Evolutionary conservation across 202 grass and related monocot genomes (phyloP), one percentile per base, ranked within the genome.

Genomic region (Schoenoplectus triqueter): DNA sequence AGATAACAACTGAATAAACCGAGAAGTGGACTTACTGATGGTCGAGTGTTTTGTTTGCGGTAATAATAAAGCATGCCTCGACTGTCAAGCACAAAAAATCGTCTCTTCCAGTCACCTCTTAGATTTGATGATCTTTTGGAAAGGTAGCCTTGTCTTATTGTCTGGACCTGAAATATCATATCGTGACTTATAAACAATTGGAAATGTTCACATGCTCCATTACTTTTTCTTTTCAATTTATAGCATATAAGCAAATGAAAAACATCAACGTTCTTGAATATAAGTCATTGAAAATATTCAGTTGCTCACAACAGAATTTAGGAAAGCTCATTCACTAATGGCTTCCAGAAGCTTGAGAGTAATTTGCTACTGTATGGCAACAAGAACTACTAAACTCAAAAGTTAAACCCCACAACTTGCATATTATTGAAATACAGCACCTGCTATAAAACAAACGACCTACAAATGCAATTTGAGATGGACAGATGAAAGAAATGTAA

Each of bases 91-190:
- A 96, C 96, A 94, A 99, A 99, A 88, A 99, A 99, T 72, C 93
- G 95, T 84, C 93, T 95, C 88, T 99, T 99, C 93, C 96, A 99
- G 65, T 99, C 96, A 85, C 93, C 96, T 90, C 96, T 95, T 86
- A 96, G 86, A 80, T 99, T 99, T 41, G 96, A 99, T 86, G 96
- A 99, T 78, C 93, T 85, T 78, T 99, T 99, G 40, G 96, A 99
- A 74, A 99, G 96, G 85, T 99, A 99, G 13, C 93, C 93, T 88
- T 99, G 97, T 1, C 97, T 89, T 90, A 99, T 99, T 64, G 97
- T 99, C 88, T 99, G 91, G 81, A 99, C 97, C 97, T 99, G 88
- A 67, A 95, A 78, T 22, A 78, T 31, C 13, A 78, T 61, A 61
- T 78, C 18, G 13, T 78, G 44, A 60, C 31, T 31, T 60, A n/a